Evolutionary conservation across 805 yeast species (phyloP).

Genomic region (Candida quercuum): DNA sequence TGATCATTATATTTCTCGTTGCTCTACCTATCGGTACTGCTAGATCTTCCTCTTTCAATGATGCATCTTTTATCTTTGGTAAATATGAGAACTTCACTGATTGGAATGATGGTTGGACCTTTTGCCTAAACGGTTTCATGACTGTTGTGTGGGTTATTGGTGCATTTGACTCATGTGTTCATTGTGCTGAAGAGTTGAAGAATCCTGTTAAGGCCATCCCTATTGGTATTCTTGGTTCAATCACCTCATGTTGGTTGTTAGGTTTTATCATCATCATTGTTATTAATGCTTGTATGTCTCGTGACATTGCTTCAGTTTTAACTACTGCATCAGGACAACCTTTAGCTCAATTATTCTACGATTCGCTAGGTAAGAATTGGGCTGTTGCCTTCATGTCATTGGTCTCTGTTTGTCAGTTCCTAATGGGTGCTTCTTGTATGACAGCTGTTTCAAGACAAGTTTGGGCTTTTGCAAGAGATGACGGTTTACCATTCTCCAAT

Average conservation of each 20-base stretch:
- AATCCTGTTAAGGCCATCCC: slow-evolving; percentile 61
- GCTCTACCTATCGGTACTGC: slow-evolving; percentile 53
- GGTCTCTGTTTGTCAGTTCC: slow-evolving; percentile 53
- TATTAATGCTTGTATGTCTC: slow-evolving; percentile 47
- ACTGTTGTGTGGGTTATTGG: slow-evolving; percentile 75
- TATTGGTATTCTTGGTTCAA: slow-evolving; percentile 55
- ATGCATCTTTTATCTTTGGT: slow-evolving; percentile 51
- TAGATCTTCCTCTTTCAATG: slow-evolving; percentile 29
- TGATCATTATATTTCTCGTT: slow-evolving; percentile 46
- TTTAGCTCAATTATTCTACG: slow-evolving; percentile 59
- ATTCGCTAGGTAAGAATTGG: slow-evolving; percentile 61
- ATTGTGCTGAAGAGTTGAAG: slow-evolving; percentile 64
- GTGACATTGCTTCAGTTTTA: slow-evolving; percentile 36
- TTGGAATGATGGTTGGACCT: slow-evolving; percentile 57
- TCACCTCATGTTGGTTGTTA: slow-evolving; percentile 46
- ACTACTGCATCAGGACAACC: slow-evolving; percentile 50
- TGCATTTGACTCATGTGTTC: slow-evolving; percentile 65
- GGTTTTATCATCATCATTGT: slow-evolving; percentile 54
- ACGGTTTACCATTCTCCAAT: slow-evolving; percentile 60
- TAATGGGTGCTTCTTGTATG: slow-evolving; percentile 61
- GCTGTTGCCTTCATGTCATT: slow-evolving; percentile 60
- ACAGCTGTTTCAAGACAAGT: slow-evolving; percentile 63
- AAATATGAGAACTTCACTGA: slow-evolving; percentile 39
- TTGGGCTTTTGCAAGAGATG: slow-evolving; percentile 75
- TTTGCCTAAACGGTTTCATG: slow-evolving; percentile 45